Base-by-base conservation (phyloP, 257 asterid species). In the Henckelia pumila region DNA sequence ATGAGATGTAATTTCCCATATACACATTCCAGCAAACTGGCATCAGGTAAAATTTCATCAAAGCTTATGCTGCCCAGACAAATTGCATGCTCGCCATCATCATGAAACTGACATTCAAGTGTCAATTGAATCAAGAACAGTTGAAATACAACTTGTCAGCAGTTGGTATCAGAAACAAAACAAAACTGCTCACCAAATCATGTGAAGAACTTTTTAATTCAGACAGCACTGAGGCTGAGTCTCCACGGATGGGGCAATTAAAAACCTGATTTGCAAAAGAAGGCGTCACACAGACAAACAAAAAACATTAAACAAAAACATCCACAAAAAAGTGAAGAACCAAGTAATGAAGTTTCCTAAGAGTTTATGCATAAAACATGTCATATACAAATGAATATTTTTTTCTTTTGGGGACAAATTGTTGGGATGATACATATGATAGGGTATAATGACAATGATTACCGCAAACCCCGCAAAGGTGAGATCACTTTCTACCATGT, bases 381-480 rank as follows among this genome's bases (percentile, higher is more conserved):
- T 49, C 40, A 33, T 55, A 17, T 49, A 61, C 69, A 25, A 26
- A 50, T 7, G 32, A 61, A 33, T 56, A 57, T 40, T 58, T 20
- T 61, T 55, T 67, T 64, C 72, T 58, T 59, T 28, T 9, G 14
- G 40, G 57, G 61, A 28, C 35, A 66, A 21, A 30, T 47, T 40
- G 16, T 63, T 6, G 25, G 3, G 22, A 61, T 60, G 68, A 59
- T 70, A 28, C 28, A 70, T 71, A 71, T 66, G 47, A 52, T 24
- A 56, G 10, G 59, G 33, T 28, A 61, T 35, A 67, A 58, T 56
- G 20, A 17, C 5, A 73, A 77, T 30, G 63, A 72, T 68, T 90
- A 90, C 99, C 87, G 95, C 97, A 81, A 93, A 93, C 73, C 99
- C 99, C 80, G 95, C 96, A 80, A 93, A 93, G 61, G 82, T 84